Percentiles rank a stretch among this genome's conserved stretches.
Evolutionary conservation across 768 basidiomycete species (phyloP).

Genomic region (Tubosaeta sp.): DNA sequence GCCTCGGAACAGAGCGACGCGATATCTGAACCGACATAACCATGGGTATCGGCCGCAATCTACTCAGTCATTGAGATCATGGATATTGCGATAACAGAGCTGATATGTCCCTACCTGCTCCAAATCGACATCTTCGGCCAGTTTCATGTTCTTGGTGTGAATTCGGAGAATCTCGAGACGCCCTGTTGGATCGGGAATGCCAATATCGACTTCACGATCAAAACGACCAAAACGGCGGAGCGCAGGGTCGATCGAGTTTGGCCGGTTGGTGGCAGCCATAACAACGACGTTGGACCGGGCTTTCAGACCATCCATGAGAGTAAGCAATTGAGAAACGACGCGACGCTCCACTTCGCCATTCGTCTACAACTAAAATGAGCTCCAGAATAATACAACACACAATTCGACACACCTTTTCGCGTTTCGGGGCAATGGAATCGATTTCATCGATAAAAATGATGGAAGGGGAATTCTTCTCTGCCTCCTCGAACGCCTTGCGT

Average conservation of each 20-base stretch:
- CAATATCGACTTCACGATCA: slow-evolving; percentile 99
- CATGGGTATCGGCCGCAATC: slow-evolving; percentile 99
- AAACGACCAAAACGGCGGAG: slow-evolving; percentile 98
- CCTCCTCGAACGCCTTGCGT: slow-evolving; percentile 98
- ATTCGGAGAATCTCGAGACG: slow-evolving; percentile 98
- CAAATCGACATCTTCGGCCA: slow-evolving; percentile 93
- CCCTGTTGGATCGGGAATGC: slow-evolving; percentile 98
- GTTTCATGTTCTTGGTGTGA: slow-evolving; percentile 99
- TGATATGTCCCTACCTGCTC: slow-evolving; percentile 60
- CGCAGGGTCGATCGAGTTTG: slow-evolving; percentile 98
- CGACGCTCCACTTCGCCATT: slow-evolving; percentile 99
- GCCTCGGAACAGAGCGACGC: slow-evolving; percentile 98
- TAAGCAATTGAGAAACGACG: slow-evolving; percentile 96
- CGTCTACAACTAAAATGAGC: slow-evolving; percentile 49
- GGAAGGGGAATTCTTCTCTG: slow-evolving; percentile 98
- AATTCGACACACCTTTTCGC: slow-evolving; percentile 76
- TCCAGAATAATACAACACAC: neutral
- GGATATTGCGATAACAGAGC: neutral
- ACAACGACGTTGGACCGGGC: slow-evolving; percentile 99
- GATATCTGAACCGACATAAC: slow-evolving; percentile 97
- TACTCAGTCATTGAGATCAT: slow-evolving; percentile 28
- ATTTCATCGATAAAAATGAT: slow-evolving; percentile 99
- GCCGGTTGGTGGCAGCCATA: slow-evolving; percentile 98
- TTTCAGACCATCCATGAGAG: slow-evolving; percentile 98
- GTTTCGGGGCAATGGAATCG: slow-evolving; percentile 98